A percentile compares a stretch with the other conserved stretches of the same genome.
phyloP scores from a whole-genome alignment of 2,329 filamentous ascomycete genomes.

The Fonsecaea nubica region DNA sequence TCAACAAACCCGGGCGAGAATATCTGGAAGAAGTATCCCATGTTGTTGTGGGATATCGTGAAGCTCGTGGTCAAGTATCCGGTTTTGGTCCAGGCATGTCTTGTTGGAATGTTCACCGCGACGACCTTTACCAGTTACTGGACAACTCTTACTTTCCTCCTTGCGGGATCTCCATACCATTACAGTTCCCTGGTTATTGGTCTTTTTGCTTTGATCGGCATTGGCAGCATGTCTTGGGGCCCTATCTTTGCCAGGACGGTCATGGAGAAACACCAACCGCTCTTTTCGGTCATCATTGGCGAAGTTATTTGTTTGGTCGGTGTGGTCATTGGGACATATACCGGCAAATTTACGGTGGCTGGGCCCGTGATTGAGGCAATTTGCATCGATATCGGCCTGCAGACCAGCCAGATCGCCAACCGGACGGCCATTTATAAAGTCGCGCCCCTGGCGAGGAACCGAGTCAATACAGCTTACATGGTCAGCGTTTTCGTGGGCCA shows the following conservation, averaged over 20 bases:
- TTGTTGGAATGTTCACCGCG: constrained; percentile 68
- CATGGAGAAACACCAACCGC: constrained; percentile 69
- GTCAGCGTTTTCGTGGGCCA: constrained; percentile 76
- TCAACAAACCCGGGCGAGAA: constrained; percentile 66
- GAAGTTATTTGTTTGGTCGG: constrained; percentile 64
- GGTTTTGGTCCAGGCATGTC: constrained; percentile 71
- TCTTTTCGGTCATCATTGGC: constrained; percentile 71
- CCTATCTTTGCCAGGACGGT: constrained; percentile 74
- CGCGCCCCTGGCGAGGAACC: constrained; percentile 73
- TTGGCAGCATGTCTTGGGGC: constrained; percentile 70
- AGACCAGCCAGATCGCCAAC: constrained; percentile 77
- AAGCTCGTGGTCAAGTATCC: constrained; percentile 70
- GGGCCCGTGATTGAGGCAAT: constrained; percentile 78
- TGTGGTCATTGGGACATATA: constrained; percentile 40
- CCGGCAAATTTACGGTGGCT: constrained; percentile 62
- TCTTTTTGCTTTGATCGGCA: constrained; percentile 78
- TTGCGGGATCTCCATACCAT: constrained; percentile 72
- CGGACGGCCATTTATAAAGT: constrained; percentile 73
- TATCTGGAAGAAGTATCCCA: constrained; percentile 47
- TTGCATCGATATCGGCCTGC: constrained; percentile 72
- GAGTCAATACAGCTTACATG: constrained; percentile 86
- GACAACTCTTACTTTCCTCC: constrained; percentile 80
- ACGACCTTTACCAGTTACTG: constrained; percentile 71
- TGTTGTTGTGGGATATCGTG: constrained; percentile 70
- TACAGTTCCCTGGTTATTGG: constrained; percentile 74